Evolutionary conservation across 768 basidiomycete genomes (phyloP).

Genomic region (Auricularia sp.): DNA sequence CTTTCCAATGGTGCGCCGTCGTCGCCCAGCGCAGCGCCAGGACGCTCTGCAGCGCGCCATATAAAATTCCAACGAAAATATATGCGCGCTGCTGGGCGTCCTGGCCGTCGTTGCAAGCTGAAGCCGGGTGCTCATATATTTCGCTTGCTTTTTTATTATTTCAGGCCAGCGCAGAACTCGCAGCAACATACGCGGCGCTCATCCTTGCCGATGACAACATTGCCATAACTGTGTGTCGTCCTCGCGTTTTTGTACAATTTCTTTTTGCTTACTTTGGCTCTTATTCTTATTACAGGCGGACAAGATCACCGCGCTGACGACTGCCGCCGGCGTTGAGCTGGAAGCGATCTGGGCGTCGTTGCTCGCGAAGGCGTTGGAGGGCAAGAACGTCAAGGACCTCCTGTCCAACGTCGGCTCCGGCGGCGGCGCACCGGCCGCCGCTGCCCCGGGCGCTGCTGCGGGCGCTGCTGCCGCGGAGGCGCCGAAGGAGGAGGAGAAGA

Average conservation of each 20-base stretch:
- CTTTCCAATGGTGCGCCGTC: too few species aligned
- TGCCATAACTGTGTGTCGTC: constrained; percentile 83
- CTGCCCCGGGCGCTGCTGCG: constrained; percentile 40
- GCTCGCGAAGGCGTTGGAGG: constrained; percentile 95
- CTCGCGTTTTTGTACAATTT: background rate
- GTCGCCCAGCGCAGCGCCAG: too few species aligned
- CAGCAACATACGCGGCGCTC: constrained; percentile 91
- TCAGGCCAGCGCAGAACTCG: constrained; percentile 65
- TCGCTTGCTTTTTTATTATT: background rate
- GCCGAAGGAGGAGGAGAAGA: constrained; percentile 69
- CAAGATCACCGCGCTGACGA: constrained; percentile 80
- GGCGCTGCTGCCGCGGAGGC: constrained; percentile 50
- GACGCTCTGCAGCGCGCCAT: too few species aligned
- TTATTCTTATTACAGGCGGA: constrained; percentile 51
- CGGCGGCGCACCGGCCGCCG: constrained; percentile 73
- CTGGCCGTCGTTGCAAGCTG: too few species aligned
- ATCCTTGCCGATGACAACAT: constrained; percentile 96
- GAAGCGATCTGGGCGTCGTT: constrained; percentile 98
- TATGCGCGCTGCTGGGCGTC: too few species aligned
- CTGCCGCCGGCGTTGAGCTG: constrained; percentile 73
- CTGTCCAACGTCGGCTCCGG: constrained; percentile 92
- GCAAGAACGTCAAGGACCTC: constrained; percentile 94
- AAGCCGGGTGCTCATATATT: too few species aligned
- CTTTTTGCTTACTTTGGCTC: background rate
- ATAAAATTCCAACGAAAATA: too few species aligned